Percentiles rank a stretch among this genome's conserved stretches.
Conservation (phyloP, 2,329 filamentous ascomycete species). For the Diaporthe citrichinensis region DNA sequence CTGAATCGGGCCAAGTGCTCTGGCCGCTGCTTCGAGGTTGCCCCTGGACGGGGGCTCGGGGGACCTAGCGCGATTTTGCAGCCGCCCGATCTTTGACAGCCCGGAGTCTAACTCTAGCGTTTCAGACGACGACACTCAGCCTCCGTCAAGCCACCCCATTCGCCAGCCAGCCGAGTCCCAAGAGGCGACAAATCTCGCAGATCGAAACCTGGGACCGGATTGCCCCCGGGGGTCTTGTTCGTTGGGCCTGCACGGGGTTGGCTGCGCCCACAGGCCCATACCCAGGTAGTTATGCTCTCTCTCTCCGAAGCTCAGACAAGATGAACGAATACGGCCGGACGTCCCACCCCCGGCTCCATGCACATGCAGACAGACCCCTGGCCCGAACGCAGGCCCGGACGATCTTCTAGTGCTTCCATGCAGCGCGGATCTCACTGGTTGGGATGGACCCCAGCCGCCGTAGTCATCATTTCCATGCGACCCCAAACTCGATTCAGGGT, state of each 20-base stretch:
- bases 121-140: constrained; percentile 27
- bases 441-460: background rate
- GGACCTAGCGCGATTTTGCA: background rate
- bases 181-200: background rate
- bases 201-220: constrained; percentile 7
- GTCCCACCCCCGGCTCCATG: background rate
- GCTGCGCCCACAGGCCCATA: background rate
- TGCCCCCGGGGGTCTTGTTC: background rate
- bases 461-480: constrained; percentile 20
- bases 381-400: background rate
- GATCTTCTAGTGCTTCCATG: constrained; percentile 12
- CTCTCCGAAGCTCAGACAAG: background rate
- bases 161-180: background rate
- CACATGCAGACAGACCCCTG: background rate
- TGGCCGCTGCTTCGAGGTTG: background rate
- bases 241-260: background rate
- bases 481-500: constrained; percentile 25
- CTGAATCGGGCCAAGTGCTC: background rate
- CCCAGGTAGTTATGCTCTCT: background rate
- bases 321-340: constrained; percentile 23
- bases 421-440: constrained; percentile 15
- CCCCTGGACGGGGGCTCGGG: background rate
- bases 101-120: constrained; percentile 19
- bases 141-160: constrained; percentile 21
- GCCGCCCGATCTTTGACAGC: constrained; percentile 31